Base-by-base conservation (phyloP, 163 green algal genomes). In the Chloromonas sp. region DNA sequence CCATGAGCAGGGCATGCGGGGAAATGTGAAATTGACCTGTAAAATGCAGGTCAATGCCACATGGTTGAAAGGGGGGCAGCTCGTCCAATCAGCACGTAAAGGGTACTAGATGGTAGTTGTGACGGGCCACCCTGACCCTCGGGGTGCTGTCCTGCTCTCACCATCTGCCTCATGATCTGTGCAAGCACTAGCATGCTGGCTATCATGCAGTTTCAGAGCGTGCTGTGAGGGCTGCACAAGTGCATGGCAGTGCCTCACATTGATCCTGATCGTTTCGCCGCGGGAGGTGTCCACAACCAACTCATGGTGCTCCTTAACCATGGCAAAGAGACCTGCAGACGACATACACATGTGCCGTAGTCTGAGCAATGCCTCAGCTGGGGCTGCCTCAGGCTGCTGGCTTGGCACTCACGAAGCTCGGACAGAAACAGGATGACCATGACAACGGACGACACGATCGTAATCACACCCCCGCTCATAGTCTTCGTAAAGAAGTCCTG, bases 401-500 rank as follows among this genome's bases (percentile, higher is more conserved):
- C 36, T 36, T 36, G 36, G 13, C 71, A 88, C 92, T 91, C 85
- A 97, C 95, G 83, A 0, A 98, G 90, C 87, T 99, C 97, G 1
- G 92, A 96, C 1, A 98, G 83, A 87, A 99, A 99, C 0, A 99
- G 91, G 2, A 97, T 71, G 0, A 93, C 70, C 79, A 82, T 82
- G 60, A 82, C 15, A 58, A 61, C 79, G 59, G 79, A 70, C 3
- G 36, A 79, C 1, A 95, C 92, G 62, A 99, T 85, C 13, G 97
- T 98, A 85, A 99, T 98, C 57, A 98, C 87, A 36, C 97, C 97
- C 0, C 97, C 97, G 0, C 90, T 93, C 5, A 95, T 87, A 0
- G 97, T 98, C 66, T 95, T 92, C 15, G 94, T 94, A 84, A 95
- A 98, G 81, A 99, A 99, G 82, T 99, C 97, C 58, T 79, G 66